Base-by-base conservation (phyloP, 2,329 filamentous ascomycete genomes). In the Teratosphaeria nubilosa region DNA sequence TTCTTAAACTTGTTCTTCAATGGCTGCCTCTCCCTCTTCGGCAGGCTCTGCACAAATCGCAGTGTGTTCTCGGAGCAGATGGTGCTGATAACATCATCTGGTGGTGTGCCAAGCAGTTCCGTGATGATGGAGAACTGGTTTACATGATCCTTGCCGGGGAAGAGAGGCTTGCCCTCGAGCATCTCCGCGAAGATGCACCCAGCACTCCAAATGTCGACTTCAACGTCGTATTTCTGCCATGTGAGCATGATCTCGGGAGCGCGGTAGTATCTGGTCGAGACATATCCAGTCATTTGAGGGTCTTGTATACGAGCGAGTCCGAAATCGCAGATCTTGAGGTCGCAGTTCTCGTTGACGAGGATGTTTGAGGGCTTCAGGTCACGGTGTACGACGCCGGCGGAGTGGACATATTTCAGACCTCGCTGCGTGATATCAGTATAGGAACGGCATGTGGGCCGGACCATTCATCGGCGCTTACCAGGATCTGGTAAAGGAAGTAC, bases 61-160 rank as follows among this genome's bases (percentile, higher is more conserved):
- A 99, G 78, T 16, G 94, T 99, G 73, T 99, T 99, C 76, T 97
- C 94, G 73, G 92, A 97, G 68, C 92, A 95, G 73, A 99, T 99
- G 50, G 90, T 96, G 77, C 95, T 88, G 73, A 99, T 97, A 69
- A 99, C 94, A 81, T 99, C 94, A 74, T 97, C 91, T 37, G 94
- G 94, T 11, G 94, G 94, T 34, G 94, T 97, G 53, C 94, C 94
- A 51, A 99, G 82, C 45, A 99, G 83, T 74, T 99, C 94, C 22
- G 94, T 99, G 73, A 99, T 99, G 79, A 99, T 99, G 65, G 91
- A 96, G 76, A 99, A 99, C 74, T 99, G 94, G 77, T 99, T 96
- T 75, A 99, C 94, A 72, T 99, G 94, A 72, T 99, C 94, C 78
- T 99, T 99, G 73, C 94, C 94, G 0, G 94, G 94, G 81, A 99